These are phyloP conservation scores for Arthroderma sp. DNA, from an alignment of 2,329 filamentous ascomycete species.

Conservation along the genomic window DNA sequence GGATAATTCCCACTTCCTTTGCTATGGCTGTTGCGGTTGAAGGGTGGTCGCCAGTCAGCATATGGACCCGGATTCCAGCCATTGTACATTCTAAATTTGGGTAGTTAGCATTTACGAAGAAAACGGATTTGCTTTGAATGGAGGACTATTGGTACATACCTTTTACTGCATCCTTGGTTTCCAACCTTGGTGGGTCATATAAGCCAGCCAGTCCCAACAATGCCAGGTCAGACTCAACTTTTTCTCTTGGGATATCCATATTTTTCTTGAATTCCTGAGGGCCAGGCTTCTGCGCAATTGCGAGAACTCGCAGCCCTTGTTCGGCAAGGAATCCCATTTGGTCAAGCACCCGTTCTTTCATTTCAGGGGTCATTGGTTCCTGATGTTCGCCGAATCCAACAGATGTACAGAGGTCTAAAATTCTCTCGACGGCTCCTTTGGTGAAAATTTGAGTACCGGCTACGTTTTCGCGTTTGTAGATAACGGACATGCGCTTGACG, in stretches of 20 bases:
- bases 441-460: conserved; percentile 20
- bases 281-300: conserved; percentile 38
- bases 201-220: conserved; percentile 49
- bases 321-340: conserved; percentile 47
- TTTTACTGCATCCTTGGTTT: conserved; percentile 45
- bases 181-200: conserved; percentile 50
- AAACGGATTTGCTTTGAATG: neutral
- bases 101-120: conserved; percentile 10
- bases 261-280: conserved; percentile 19
- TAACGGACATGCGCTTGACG: conserved; percentile 56
- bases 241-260: conserved; percentile 32
- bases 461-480: conserved; percentile 37
- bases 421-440: conserved; percentile 34
- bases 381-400: conserved; percentile 33
- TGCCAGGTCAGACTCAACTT: conserved; percentile 43
- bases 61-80: conserved; percentile 47
- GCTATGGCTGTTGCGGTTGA: conserved; percentile 47
- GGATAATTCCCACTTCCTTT: conserved; percentile 46
- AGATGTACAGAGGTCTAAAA: conserved; percentile 40
- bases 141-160: conserved; percentile 13
- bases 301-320: conserved; percentile 49
- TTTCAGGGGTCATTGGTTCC: conserved; percentile 29
- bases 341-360: conserved; percentile 37
- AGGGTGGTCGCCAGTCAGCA: conserved; percentile 47
- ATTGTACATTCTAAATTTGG: conserved; percentile 33